phyloP scores from a whole-genome alignment of 2,329 filamentous ascomycete genomes.

The Phoma sp. region DNA sequence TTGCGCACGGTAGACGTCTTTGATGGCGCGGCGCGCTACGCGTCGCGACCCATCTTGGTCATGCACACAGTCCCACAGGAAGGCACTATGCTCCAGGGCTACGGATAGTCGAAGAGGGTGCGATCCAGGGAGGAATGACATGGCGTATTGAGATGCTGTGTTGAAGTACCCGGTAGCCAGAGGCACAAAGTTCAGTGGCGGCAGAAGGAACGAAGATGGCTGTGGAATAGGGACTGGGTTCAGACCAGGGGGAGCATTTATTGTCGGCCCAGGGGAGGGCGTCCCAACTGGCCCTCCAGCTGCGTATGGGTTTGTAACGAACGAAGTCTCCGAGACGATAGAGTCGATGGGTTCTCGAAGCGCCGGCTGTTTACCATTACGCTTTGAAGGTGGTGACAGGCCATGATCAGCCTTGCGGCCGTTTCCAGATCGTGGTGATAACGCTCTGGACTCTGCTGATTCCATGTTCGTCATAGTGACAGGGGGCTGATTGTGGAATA shows the following conservation, averaged over 20 bases:
- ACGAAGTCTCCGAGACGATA: constrained; percentile 57
- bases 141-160: constrained; percentile 76
- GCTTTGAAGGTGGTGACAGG: constrained; percentile 40
- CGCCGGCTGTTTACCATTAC: constrained; percentile 46
- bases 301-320: constrained; percentile 58
- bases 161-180: constrained; percentile 81
- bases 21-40: constrained; percentile 81
- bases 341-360: constrained; percentile 57
- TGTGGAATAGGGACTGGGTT: constrained; percentile 51
- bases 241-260: constrained; percentile 53
- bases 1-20: constrained; percentile 87
- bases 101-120: constrained; percentile 89
- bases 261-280: constrained; percentile 50
- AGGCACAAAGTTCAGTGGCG: constrained; percentile 79
- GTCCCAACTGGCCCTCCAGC: constrained; percentile 47
- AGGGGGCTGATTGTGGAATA: constrained; percentile 90
- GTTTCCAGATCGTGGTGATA: constrained; percentile 33
- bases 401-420: constrained; percentile 32
- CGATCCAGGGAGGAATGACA: constrained; percentile 78
- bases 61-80: constrained; percentile 90
- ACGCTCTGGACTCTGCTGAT: constrained; percentile 35
- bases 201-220: constrained; percentile 76
- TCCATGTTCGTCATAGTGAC: constrained; percentile 56
- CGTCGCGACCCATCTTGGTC: constrained; percentile 77
- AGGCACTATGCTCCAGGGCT: constrained; percentile 90